phyloP scores from a whole-genome alignment of 352 stramenopile species.

The Phytophthora megakarya region DNA sequence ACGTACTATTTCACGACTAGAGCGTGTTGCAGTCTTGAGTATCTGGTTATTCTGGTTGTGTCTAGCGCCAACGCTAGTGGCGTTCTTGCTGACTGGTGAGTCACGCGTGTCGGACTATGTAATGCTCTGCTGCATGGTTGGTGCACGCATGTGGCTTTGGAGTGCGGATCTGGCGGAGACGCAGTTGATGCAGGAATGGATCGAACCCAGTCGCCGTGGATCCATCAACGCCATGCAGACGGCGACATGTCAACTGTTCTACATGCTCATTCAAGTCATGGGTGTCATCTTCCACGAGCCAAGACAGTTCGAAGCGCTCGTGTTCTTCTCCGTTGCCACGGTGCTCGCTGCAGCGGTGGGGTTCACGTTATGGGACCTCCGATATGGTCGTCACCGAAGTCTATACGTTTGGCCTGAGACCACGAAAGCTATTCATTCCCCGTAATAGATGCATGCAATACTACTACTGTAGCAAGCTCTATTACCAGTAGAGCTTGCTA shows the following conservation, averaged over 20 bases:
- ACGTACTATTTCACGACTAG: slow-evolving; percentile 34
- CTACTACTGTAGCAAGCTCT: no score
- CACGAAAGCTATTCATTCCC: no score
- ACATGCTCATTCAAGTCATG: slow-evolving; percentile 60
- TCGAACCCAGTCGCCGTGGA: slow-evolving; percentile 48
- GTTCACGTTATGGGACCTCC: slow-evolving; percentile 58
- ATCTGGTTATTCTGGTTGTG: slow-evolving; percentile 73
- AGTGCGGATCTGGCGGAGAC: slow-evolving; percentile 59
- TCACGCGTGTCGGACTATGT: slow-evolving; percentile 56
- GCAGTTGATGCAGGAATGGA: slow-evolving; percentile 80
- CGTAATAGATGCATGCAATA: no score
- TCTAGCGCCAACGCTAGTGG: slow-evolving; percentile 44
- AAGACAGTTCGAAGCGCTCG: slow-evolving; percentile 57
- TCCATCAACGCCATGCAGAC: slow-evolving; percentile 73
- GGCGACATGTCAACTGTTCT: slow-evolving; percentile 68
- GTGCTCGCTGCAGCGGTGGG: slow-evolving; percentile 54
- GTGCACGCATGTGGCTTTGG: slow-evolving; percentile 61
- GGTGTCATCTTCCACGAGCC: slow-evolving; percentile 61
- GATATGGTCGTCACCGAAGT: slow-evolving; percentile 41
- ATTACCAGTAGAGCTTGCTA: no score
- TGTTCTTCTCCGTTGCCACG: slow-evolving; percentile 54
- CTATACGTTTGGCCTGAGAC: slow-evolving; percentile 28
- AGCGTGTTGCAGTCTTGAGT: slow-evolving; percentile 55
- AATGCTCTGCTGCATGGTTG: slow-evolving; percentile 54
- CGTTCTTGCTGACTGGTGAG: slow-evolving; percentile 54